These are phyloP conservation scores for Chaetomium globosum DNA, from an alignment of 2,329 filamentous ascomycete genomes.

Conservation along the genomic window DNA sequence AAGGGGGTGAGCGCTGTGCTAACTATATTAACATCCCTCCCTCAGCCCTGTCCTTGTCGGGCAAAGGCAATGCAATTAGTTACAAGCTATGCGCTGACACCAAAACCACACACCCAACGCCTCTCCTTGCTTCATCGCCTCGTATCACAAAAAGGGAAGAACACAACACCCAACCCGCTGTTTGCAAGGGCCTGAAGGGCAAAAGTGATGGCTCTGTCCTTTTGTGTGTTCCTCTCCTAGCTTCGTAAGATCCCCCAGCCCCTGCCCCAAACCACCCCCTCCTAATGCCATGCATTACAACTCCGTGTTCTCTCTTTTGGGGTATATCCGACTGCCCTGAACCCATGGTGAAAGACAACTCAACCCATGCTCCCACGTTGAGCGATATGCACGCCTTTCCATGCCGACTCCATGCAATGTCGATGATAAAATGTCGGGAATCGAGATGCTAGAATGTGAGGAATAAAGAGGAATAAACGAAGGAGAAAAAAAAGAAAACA, in stretches of 20 bases:
- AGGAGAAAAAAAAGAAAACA: not conserved
- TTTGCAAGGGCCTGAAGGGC: not conserved
- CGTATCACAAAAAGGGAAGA: not conserved
- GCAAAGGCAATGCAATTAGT: not conserved
- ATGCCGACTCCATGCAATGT: conserved; percentile 27
- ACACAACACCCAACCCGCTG: not conserved
- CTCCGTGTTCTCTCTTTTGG: conserved; percentile 20
- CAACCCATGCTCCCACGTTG: conserved; percentile 19
- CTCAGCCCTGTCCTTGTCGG: not conserved
- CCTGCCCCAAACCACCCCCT: not conserved
- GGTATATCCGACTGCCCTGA: conserved; percentile 26
- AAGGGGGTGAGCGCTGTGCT: not conserved
- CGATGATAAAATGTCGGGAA: conserved; percentile 16
- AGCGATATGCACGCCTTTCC: conserved; percentile 26
- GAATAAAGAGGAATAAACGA: conserved; percentile 5
- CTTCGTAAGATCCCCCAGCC: not conserved
- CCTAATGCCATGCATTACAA: conserved; percentile 5
- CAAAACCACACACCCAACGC: conserved; percentile 2
- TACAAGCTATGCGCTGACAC: conserved; percentile 4
- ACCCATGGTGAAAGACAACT: conserved; percentile 20
- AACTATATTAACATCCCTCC: not conserved
- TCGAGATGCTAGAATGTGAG: conserved; percentile 12
- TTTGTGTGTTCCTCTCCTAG: not conserved
- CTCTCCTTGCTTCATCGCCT: conserved; percentile 3
- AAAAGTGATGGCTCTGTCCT: not conserved